Conservation (phyloP, 352 stramenopile genomes). For the Pythium guiyangense region DNA sequence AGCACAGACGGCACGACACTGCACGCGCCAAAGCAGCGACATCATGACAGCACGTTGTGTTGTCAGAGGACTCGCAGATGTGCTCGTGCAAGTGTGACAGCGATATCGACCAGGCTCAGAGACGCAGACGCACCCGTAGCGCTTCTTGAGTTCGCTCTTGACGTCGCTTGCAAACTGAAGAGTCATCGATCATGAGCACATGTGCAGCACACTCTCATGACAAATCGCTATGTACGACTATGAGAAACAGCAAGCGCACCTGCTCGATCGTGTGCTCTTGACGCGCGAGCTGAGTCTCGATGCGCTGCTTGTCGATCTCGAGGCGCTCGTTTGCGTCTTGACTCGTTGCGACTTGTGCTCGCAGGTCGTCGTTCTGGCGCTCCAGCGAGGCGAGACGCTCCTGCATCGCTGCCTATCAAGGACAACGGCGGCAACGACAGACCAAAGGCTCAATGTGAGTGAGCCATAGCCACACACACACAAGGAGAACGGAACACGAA, state of each 20-base stretch:
- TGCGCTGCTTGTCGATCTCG: background rate
- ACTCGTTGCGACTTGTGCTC: conserved; percentile 11
- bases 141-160: conserved; percentile 42
- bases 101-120: too few species aligned
- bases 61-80: background rate
- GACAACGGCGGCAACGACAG: background rate
- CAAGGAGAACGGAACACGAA: background rate
- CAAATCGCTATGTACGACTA: too few species aligned
- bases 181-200: background rate
- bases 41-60: background rate
- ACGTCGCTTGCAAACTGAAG: conserved; percentile 46
- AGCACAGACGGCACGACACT: conserved; percentile 50
- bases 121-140: conserved; percentile 42
- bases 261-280: conserved; percentile 10
- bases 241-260: background rate
- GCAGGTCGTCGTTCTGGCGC: conserved; percentile 22
- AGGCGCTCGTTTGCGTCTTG: conserved; percentile 15
- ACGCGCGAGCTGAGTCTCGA: conserved; percentile 3
- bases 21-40: background rate
- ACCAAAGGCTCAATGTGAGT: background rate
- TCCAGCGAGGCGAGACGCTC: conserved; percentile 21
- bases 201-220: too few species aligned
- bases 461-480: background rate
- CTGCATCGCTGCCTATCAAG: conserved; percentile 16
- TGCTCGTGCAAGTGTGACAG: background rate